Evolutionary conservation across 2,329 filamentous ascomycete species (phyloP).

Genomic region (Colletotrichum gigasporum): DNA sequence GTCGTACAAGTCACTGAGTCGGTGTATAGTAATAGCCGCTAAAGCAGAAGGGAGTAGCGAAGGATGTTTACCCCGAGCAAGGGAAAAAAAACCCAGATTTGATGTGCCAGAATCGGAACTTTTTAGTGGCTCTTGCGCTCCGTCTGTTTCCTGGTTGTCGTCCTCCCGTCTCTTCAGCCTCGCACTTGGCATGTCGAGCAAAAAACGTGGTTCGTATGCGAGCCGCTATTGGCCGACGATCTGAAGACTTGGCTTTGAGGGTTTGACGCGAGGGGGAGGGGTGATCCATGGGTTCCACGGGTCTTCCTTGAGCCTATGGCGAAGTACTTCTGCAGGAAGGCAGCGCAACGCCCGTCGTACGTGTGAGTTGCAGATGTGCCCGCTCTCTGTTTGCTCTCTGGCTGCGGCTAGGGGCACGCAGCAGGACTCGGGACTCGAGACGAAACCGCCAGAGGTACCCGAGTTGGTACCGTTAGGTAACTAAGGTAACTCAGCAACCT

Average conservation of each 20-base stretch:
- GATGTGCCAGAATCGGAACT: background rate
- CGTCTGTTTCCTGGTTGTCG: background rate
- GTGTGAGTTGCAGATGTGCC: too few relatives aligned
- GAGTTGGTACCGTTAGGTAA: too few relatives aligned
- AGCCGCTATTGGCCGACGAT: slow-evolving; percentile 33
- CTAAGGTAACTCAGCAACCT: too few relatives aligned
- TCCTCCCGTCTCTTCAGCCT: slow-evolving; percentile 34
- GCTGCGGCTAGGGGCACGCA: too few relatives aligned
- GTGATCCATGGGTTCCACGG: slow-evolving; percentile 19
- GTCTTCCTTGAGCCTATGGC: slow-evolving; percentile 18
- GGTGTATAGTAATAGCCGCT: too few relatives aligned
- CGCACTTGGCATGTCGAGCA: slow-evolving; percentile 35
- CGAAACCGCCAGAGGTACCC: too few relatives aligned
- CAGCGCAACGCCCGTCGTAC: too few relatives aligned
- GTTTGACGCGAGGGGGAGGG: background rate
- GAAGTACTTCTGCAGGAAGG: too few relatives aligned
- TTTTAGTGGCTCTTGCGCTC: background rate
- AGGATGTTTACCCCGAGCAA: too few relatives aligned
- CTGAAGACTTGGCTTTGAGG: slow-evolving; percentile 28
- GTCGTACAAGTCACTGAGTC: too few relatives aligned
- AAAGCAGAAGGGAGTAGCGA: background rate
- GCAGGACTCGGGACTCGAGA: background rate
- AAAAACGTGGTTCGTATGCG: slow-evolving; percentile 35
- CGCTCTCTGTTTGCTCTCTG: too few relatives aligned
- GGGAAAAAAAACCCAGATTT: background rate